Base-by-base conservation (phyloP, 2,329 filamentous ascomycete genomes). In the Trichoderma sp. region DNA sequence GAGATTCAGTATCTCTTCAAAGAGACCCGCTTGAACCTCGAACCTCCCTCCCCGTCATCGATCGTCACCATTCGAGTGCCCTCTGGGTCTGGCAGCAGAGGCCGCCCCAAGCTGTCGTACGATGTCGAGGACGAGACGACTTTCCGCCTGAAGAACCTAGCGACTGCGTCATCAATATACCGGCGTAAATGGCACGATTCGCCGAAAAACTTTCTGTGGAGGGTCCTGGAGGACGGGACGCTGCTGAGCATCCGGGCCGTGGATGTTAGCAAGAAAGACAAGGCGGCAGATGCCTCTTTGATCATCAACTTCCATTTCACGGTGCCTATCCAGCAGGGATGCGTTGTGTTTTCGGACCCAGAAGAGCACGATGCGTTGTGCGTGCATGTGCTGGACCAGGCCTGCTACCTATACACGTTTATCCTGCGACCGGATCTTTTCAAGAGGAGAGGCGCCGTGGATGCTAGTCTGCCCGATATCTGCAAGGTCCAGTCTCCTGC, bases 181-280 rank as follows among this genome's bases (percentile, higher is more conserved):
- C 93, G 97, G 79, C 89, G 95, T 66, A 87, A 87, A 77, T 87
- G 90, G 77, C 88, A 91, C 75, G 84, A 86, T 71, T 89, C 90
- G 71, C 95, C 95, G 45, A 89, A 92, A 76, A 92, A 88, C 78
- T 96, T 98, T 76, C 85, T 97, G 57, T 99, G 95, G 95, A 88
- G 94, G 73, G 86, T 98, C 45, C 81, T 97, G 69, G 91, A 97
- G 75, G 89, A 92, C 74, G 88, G 89, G 74, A 91, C 87, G 72
- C 84, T 93, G 70, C 84, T 99, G 73, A 94, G 95, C 80, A 84
- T 99, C 60, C 91, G 92, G 75, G 89, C 89, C 48, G 88, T 92
- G 69, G 95, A 99, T 79, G 81, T 97, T 71, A 90, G 88, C 76
- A 93, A 86, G 81, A 87, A 84, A 71, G 84, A 84, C 70, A 85